Percentiles rank a stretch among this genome's conserved stretches.
Evolutionary conservation across 306 rosid genomes (phyloP).

Genomic region (Cicer pinnatifidum): DNA sequence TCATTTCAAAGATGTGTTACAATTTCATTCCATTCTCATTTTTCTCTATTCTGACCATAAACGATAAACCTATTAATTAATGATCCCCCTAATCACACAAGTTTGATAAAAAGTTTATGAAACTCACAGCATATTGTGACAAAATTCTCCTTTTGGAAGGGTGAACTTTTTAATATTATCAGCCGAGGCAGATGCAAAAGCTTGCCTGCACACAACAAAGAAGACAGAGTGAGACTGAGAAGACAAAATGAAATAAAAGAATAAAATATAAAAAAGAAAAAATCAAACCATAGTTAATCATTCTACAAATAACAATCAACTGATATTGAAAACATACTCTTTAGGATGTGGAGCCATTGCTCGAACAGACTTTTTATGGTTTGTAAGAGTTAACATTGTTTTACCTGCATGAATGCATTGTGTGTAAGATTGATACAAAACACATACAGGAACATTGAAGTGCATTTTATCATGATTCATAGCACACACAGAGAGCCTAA

Average conservation of each 20-base stretch:
- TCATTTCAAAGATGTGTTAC: not conserved
- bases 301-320: conserved; percentile 23
- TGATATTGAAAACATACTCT: conserved; percentile 64
- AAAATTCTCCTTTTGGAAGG: conserved; percentile 92
- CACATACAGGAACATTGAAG: not conserved
- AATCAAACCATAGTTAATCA: conserved; percentile 36
- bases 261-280: not conserved
- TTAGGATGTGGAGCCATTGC: conserved; percentile 97
- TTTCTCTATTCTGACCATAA: conserved; percentile 26
- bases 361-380: conserved; percentile 96
- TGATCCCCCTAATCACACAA: conserved; percentile 23
- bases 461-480: not conserved
- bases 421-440: conserved; percentile 33
- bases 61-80: not conserved
- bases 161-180: conserved; percentile 94
- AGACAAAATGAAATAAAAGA: conserved; percentile 15
- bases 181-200: conserved; percentile 98
- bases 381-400: conserved; percentile 89
- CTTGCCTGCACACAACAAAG: conserved; percentile 58
- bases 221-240: conserved; percentile 35
- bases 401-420: conserved; percentile 62
- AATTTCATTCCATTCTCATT: not conserved
- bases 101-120: conserved; percentile 24
- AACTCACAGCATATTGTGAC: conserved; percentile 99
- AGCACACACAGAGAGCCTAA: not conserved